Base-by-base conservation (phyloP, 1,284 basidiomycete species). In the Sporisorium reilianum region DNA sequence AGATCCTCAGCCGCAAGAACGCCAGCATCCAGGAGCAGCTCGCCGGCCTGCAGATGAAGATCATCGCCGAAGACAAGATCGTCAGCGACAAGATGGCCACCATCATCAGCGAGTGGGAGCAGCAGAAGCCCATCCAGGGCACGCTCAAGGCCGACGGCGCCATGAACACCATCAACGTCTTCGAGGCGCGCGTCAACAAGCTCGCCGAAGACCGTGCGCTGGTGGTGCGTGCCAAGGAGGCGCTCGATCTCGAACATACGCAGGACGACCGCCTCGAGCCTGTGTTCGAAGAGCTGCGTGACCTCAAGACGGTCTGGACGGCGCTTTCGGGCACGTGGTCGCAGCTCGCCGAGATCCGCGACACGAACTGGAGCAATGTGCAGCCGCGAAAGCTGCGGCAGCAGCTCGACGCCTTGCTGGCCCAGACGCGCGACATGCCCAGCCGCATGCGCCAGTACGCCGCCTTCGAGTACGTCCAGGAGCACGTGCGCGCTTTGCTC, bases 381-480 rank as follows among this genome's bases (percentile, higher is more conserved):
- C 81, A 96, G 83, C 93, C 97, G 20, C 90, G 97, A 79, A 98
- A 98, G 86, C 86, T 99, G 64, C 91, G 97, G 75, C 94, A 96
- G 82, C 93, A 95, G 78, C 91, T 99, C 63, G 97, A 99, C 80
- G 90, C 89, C 4, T 88, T 99, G 56, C 86, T 99, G 55, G 89
- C 89, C 26, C 94, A 93, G 32, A 98, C 95, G 20, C 95, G 95
- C 86, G 96, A 98, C 55, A 96, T 99, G 95, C 97, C 97, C 0
- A 97, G 93, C 52, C 89, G 95, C 61, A 99, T 99, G 97, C 90
- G 97, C 65, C 97, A 99, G 85, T 99, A 99, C 84, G 93, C 95
- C 10, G 97, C 97, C 0, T 99, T 98, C 82, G 97, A 99, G 87
- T 96, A 94, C 84, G 94, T 99, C 3, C 96, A 98, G 82, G 96